Evolutionary conservation across 2,329 filamentous ascomycete genomes (phyloP).

Genomic region (Aphanocladium album): DNA sequence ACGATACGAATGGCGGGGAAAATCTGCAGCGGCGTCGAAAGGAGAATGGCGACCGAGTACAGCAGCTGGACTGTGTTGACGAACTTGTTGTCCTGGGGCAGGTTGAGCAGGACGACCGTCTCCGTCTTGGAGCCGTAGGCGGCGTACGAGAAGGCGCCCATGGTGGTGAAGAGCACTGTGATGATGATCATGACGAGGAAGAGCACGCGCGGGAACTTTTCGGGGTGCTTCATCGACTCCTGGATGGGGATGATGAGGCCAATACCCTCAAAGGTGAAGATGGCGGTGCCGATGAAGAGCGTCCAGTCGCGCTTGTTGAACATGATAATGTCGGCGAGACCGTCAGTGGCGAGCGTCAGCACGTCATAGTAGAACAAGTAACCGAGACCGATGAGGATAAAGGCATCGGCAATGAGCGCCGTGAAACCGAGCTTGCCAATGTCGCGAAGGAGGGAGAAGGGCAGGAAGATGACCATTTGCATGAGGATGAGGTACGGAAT

Average conservation of each 20-base stretch:
- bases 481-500: constrained; percentile 88
- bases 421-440: constrained; percentile 97
- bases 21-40: constrained; percentile 92
- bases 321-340: constrained; percentile 77
- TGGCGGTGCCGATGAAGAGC: constrained; percentile 95
- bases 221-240: constrained; percentile 87
- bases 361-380: constrained; percentile 97
- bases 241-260: constrained; percentile 97
- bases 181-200: constrained; percentile 92
- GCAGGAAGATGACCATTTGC: constrained; percentile 93
- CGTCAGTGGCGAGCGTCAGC: constrained; percentile 69
- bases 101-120: constrained; percentile 92
- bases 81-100: constrained; percentile 90
- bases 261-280: constrained; percentile 98
- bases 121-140: constrained; percentile 94
- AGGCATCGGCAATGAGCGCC: constrained; percentile 85
- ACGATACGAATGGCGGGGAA: constrained; percentile 97
- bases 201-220: constrained; percentile 86
- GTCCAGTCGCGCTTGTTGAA: constrained; percentile 95
- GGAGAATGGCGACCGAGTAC: constrained; percentile 94
- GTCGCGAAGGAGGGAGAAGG: constrained; percentile 88
- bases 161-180: constrained; percentile 81
- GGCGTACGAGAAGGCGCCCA: constrained; percentile 91
- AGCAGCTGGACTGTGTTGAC: constrained; percentile 96
- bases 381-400: constrained; percentile 86